Base-by-base conservation (phyloP, 2,329 filamentous ascomycete species). In the Diaporthe nobilis region DNA sequence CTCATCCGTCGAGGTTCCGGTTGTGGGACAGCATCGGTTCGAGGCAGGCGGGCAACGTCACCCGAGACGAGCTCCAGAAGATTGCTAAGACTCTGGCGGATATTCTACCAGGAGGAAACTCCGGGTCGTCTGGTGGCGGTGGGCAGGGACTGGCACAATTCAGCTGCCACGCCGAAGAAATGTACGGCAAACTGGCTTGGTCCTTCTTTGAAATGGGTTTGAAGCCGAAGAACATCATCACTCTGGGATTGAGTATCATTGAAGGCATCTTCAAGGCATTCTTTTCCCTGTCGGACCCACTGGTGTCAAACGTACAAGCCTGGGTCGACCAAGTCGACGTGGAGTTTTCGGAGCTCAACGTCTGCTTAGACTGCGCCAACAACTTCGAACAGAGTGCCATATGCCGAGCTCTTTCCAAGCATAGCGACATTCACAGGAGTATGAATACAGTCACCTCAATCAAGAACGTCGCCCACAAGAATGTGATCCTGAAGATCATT, bases 391-490 rank as follows among this genome's bases (percentile, higher is more conserved):
- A 22, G 3, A 58, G 55, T 37, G 31, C 55, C 20, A 37, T 58
- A 3, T 58, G 55, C 31, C 55, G 55, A 39, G 28, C 55, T 22
- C 55, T 58, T 12, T 31, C 55, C 31, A 58, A 17, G 55, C 55
- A 58, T 13, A 58, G 55, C 31, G 31, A 58, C 17, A 34, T 58
- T 4, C 55, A 58, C 31, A 58, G 3, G 31, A 58, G 55, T n/a
- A 58, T 58, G 55, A 58, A 58, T 7, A 58, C 55, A 5, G 55
- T 58, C 31, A 17, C n/a, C 31, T 58, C 55, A 22, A 9, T 58
- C 55, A 58, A 58, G 31, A 58, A 58, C 20, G 55, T 58, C 20
- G 55, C 55, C 20, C 55, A 58, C 31, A 58, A 58, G 55, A 58
- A 58, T n/a, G 31, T 58, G 3, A 58, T 58, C 8, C 20, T 58